These are phyloP conservation scores for Auxenochlorella protothecoides DNA, from an alignment of 139 green algal species.

Conservation along the genomic window DNA sequence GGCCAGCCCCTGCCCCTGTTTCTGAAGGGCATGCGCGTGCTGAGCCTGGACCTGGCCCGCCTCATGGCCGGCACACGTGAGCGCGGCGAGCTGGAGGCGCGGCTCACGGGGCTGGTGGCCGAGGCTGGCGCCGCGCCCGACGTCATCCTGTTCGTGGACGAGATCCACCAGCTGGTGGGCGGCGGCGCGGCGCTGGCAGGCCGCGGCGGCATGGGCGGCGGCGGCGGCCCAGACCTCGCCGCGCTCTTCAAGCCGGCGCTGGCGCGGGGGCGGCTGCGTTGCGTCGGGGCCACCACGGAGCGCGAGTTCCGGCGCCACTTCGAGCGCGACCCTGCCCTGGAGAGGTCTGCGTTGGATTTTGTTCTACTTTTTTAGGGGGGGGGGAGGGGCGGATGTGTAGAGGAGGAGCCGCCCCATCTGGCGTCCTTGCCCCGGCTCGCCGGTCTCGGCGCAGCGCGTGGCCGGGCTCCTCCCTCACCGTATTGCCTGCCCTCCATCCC, in stretches of 20 bases:
- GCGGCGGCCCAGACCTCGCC: conserved; percentile 83
- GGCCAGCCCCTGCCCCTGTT: conserved; percentile 71
- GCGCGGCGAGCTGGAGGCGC: conserved; percentile 90
- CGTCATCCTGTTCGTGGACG: conserved; percentile 89
- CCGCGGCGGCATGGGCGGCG: conserved; percentile 34
- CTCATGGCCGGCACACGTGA: conserved; percentile 88
- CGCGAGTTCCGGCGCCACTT: conserved; percentile 84
- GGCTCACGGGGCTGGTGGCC: conserved; percentile 78
- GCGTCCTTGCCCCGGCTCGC: too few relatives aligned
- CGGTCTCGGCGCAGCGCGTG: not conserved
- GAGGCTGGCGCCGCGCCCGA: conserved; percentile 63
- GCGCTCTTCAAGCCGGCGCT: conserved; percentile 94
- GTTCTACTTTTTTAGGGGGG: too few relatives aligned
- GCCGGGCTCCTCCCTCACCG: not conserved
- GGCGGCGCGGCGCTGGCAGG: conserved; percentile 44
- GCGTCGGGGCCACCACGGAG: conserved; percentile 81
- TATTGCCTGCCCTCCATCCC: not conserved
- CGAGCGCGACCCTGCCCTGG: conserved; percentile 88
- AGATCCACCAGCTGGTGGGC: conserved; percentile 92
- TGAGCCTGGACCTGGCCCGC: conserved; percentile 85
- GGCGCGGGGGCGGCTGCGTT: conserved; percentile 62
- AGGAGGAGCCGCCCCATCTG: too few relatives aligned
- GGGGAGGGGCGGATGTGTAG: too few relatives aligned
- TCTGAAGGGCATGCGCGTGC: conserved; percentile 73
- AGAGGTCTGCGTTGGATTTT: conserved; percentile 29